Conservation (phyloP, 306 rosid genomes). For the Oemleria cerasiformis region DNA sequence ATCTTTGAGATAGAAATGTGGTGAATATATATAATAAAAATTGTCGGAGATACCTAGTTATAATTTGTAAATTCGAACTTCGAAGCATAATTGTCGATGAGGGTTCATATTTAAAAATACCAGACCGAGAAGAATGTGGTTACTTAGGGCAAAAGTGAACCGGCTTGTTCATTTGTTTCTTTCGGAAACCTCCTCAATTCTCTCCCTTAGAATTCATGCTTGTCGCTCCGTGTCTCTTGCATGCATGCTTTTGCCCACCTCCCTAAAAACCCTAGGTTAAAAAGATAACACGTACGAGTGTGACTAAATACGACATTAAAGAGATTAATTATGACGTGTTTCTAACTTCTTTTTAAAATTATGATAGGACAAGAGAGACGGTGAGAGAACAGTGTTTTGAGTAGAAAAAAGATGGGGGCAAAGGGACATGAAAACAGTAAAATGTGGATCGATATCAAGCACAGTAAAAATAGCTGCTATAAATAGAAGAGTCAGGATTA, state of each 20-base stretch:
- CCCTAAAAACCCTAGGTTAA: background rate
- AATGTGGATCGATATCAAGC: background rate
- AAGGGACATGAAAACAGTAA: background rate
- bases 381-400: background rate
- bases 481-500: background rate
- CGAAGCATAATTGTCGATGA: background rate
- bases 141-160: background rate
- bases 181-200: slow-evolving; percentile 18
- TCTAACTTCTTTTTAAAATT: too few species aligned
- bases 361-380: background rate
- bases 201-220: slow-evolving; percentile 23
- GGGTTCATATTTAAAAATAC: background rate
- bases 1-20: background rate
- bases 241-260: background rate
- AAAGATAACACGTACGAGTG: background rate
- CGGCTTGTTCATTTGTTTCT: slow-evolving; percentile 15
- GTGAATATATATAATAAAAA: background rate
- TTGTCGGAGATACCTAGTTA: background rate
- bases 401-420: background rate
- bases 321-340: too few species aligned
- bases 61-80: slow-evolving; percentile 13
- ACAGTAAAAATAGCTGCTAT: slow-evolving; percentile 5
- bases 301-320: too few species aligned
- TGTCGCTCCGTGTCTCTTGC: slow-evolving; percentile 48
- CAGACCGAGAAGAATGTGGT: background rate